A percentile compares a stretch with the other conserved stretches of the same genome.
phyloP scores from a whole-genome alignment of 2,329 filamentous ascomycete species.

The Monilinia laxa region DNA sequence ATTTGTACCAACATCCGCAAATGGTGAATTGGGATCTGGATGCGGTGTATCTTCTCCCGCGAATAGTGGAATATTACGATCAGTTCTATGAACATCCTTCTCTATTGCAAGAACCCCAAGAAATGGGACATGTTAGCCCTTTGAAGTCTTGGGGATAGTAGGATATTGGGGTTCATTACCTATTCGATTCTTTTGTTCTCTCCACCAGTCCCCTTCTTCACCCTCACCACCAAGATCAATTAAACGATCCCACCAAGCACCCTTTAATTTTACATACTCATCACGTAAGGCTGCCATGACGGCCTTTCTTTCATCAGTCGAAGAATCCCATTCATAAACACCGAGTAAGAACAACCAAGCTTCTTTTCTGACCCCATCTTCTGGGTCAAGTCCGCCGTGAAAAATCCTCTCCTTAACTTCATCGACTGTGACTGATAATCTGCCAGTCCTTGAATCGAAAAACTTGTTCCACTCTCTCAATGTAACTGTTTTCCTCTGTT shows the following conservation, averaged over 20 bases:
- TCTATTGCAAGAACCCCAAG: slow-evolving; percentile 62
- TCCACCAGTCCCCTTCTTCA: slow-evolving; percentile 92
- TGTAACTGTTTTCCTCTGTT: slow-evolving; percentile 74
- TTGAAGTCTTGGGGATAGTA: slow-evolving; percentile 10
- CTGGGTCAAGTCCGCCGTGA: slow-evolving; percentile 83
- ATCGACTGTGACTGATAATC: slow-evolving; percentile 75
- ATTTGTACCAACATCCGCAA: slow-evolving; percentile 89
- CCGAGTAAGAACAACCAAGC: slow-evolving; percentile 94
- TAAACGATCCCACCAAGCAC: slow-evolving; percentile 92
- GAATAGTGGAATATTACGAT: slow-evolving; percentile 92
- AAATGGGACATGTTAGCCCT: slow-evolving; percentile 48
- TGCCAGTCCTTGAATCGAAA: slow-evolving; percentile 74
- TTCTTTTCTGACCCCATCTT: slow-evolving; percentile 92
- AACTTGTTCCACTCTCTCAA: slow-evolving; percentile 87
- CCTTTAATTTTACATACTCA: slow-evolving; percentile 91
- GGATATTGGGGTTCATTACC: slow-evolving; percentile 57
- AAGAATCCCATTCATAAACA: slow-evolving; percentile 92
- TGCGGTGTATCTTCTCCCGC: slow-evolving; percentile 95
- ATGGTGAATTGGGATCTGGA: slow-evolving; percentile 92
- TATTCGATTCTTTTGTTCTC: slow-evolving; percentile 88
- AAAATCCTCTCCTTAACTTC: slow-evolving; percentile 98
- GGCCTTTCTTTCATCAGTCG: slow-evolving; percentile 77
- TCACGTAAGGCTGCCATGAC: slow-evolving; percentile 83
- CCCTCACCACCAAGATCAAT: slow-evolving; percentile 76
- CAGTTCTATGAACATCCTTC: slow-evolving; percentile 97